A percentile compares a stretch with the other conserved stretches of the same genome.
Evolutionary conservation across 2,329 filamentous ascomycete genomes (phyloP).

Genomic region (Cyphellophora europaea): DNA sequence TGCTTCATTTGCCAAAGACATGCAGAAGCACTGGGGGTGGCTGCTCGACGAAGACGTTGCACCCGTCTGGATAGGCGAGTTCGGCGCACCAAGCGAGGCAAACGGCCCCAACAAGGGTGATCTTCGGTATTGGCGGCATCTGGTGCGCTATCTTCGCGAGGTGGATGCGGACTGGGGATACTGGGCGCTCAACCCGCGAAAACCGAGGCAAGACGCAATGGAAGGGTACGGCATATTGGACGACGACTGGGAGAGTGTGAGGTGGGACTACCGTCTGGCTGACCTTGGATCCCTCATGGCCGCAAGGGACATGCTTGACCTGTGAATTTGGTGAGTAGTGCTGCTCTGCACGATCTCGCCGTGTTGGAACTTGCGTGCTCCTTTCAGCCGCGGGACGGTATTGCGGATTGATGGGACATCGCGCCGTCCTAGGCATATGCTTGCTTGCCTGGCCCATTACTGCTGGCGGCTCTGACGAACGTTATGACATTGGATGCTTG

Average conservation of each 20-base stretch:
- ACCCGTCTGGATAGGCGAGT: conserved; percentile 62
- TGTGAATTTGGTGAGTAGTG: too few relatives aligned
- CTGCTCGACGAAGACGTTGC: conserved; percentile 46
- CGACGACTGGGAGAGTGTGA: conserved; percentile 56
- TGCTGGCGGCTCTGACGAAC: too few relatives aligned
- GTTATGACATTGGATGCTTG: too few relatives aligned
- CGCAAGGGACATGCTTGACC: neutral
- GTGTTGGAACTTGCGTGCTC: too few relatives aligned
- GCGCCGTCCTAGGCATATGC: too few relatives aligned
- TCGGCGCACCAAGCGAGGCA: conserved; percentile 55
- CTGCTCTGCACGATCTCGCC: too few relatives aligned
- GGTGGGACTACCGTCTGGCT: conserved; percentile 54
- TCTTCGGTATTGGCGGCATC: conserved; percentile 56
- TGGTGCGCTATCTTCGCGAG: conserved; percentile 49
- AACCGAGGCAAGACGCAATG: conserved; percentile 46
- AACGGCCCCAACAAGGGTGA: conserved; percentile 45
- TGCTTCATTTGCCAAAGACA: conserved; percentile 51
- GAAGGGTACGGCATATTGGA: conserved; percentile 55
- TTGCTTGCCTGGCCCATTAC: too few relatives aligned
- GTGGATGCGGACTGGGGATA: conserved; percentile 59
- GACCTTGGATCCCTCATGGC: conserved; percentile 36
- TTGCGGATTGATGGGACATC: too few relatives aligned
- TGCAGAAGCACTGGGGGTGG: conserved; percentile 59
- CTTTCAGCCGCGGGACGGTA: too few relatives aligned
- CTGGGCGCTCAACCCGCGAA: conserved; percentile 60